phyloP scores from a whole-genome alignment of 2,329 filamentous ascomycete genomes.

The Xylaria sp. region DNA sequence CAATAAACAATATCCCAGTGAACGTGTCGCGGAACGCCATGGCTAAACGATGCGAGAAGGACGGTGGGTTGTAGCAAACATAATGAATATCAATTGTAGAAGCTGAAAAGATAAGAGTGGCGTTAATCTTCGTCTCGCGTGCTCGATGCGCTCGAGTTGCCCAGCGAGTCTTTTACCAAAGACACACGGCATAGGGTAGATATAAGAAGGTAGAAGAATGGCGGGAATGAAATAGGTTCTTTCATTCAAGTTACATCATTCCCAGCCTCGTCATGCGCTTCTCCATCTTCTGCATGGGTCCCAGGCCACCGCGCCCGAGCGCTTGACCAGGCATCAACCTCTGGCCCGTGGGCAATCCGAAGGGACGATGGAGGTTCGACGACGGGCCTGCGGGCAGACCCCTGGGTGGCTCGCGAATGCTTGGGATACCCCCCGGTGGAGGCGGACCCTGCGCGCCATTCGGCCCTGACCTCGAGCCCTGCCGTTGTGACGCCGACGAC shows the following conservation, averaged over 20 bases:
- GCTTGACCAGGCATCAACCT: slow-evolving; percentile 46
- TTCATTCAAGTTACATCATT: slow-evolving; percentile 51
- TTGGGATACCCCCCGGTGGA: slow-evolving; percentile 28
- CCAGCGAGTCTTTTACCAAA: neutral
- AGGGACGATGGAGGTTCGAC: slow-evolving; percentile 39
- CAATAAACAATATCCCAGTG: neutral
- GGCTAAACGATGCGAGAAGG: slow-evolving; percentile 10
- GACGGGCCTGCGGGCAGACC: slow-evolving; percentile 38
- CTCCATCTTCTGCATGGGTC: slow-evolving; percentile 58
- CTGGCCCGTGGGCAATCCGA: slow-evolving; percentile 44
- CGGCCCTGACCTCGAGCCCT: slow-evolving; percentile 13
- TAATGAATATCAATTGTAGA: neutral
- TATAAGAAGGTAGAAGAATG: neutral
- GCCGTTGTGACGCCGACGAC: neutral
- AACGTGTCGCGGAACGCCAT: slow-evolving; percentile 22
- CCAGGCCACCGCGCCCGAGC: slow-evolving; percentile 41
- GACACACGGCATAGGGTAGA: neutral
- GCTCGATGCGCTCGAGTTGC: neutral
- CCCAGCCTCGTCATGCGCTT: slow-evolving; percentile 67
- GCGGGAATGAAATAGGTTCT: neutral
- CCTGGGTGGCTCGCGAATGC: slow-evolving; percentile 34
- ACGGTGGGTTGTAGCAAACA: slow-evolving; percentile 2
- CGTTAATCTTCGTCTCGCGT: slow-evolving; percentile 20
- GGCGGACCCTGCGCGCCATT: slow-evolving; percentile 23
- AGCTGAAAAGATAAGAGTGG: slow-evolving; percentile 5